Evolutionary conservation across 495 filamentous ascomycete species (phyloP).

Genomic region (Trichoderma parareesei): DNA sequence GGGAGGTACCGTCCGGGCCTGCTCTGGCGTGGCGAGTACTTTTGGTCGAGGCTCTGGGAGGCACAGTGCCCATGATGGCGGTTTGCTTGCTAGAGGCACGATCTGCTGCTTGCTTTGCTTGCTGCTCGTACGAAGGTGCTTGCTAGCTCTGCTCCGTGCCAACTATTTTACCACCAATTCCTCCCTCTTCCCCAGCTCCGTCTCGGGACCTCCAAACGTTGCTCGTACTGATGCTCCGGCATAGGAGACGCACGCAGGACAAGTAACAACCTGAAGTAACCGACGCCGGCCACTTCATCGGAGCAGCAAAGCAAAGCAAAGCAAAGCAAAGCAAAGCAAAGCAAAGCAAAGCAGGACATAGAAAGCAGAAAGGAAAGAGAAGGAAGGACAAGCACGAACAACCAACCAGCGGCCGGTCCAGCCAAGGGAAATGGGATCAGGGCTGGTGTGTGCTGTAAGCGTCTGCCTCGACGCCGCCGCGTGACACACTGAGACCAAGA

Average conservation of each 20-base stretch:
- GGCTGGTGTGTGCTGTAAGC: slow-evolving; percentile 1
- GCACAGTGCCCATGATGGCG: too few species aligned
- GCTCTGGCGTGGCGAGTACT: not conserved
- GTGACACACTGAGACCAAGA: not conserved
- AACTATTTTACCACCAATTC: not conserved
- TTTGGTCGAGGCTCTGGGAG: too few species aligned
- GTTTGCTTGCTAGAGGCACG: too few species aligned
- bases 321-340: not conserved
- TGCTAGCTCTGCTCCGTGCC: not conserved
- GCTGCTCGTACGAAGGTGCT: too few species aligned
- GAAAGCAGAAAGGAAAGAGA: not conserved
- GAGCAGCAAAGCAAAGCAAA: too few species aligned
- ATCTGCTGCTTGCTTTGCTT: too few species aligned
- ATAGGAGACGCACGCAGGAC: not conserved
- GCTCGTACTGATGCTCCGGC: not conserved
- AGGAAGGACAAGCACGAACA: not conserved
- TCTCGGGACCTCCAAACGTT: not conserved
- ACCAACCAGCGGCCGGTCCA: not conserved
- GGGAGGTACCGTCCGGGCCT: not conserved
- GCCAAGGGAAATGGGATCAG: not conserved
- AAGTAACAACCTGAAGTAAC: not conserved
- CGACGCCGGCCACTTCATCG: not conserved
- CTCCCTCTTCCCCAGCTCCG: not conserved
- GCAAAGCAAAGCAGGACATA: not conserved
- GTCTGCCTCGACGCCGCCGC: slow-evolving; percentile 7